Base-by-base conservation (phyloP, 805 yeast genomes). In the Ogataea kodamae region DNA sequence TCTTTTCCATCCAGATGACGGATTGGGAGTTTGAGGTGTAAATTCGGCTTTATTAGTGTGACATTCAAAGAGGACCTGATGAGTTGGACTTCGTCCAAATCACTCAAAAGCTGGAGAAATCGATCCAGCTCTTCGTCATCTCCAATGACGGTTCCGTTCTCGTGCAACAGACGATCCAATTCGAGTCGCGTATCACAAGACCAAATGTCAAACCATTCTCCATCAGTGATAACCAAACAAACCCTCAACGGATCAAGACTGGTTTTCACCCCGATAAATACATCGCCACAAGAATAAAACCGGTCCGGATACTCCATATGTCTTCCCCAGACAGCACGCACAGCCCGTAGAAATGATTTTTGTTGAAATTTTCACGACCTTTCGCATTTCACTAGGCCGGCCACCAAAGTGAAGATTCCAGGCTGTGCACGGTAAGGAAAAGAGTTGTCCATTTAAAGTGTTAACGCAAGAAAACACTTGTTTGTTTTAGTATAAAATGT, bases 401-500 rank as follows among this genome's bases (percentile, higher is more conserved):
- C n/a, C n/a, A n/a, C 28, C 27, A 22, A 8, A 28, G 22, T 28
- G 18, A 28, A 28, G 27, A 27, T 33, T 31, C 16, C 25, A 17
- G 34, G 39, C 35, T 30, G 39, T 35, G 39, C 39, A n/a, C n/a
- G n/a, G n/a, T 18, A 35, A 30, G 39, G 39, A 29, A 35, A 23
- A 30, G 35, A 30, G 35, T 35, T 35, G 39, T 30, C 35, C 35
- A 30, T 29, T 21, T 15, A 17, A 5, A 17, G 17, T 17, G 20
- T 26, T 21, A n/a, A n/a, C n/a, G n/a, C n/a, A n/a, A 9, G 22
- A 20, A 30, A 33, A 22, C 39, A 14, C 28, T 30, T 36, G 35
- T 36, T 36, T 36, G 24, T 21, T 19, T 32, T 21, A 20, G 18
- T 30, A 22, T 25, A 33, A 30, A 17, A 51, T 51, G 56, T 46